phyloP scores from a whole-genome alignment of 257 asterid species.

The Solanum arcanum region DNA sequence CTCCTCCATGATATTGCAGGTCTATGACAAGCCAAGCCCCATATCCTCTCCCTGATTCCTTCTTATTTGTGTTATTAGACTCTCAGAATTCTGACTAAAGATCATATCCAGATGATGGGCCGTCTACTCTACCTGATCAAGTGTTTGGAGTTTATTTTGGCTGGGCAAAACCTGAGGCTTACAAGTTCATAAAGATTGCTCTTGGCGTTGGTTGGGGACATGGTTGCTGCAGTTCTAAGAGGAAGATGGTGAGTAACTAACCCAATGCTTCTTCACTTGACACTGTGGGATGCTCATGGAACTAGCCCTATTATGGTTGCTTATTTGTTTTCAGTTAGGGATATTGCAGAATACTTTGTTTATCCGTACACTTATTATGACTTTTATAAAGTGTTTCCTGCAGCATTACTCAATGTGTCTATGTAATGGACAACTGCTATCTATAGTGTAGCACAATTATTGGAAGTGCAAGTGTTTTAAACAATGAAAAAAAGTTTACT shows the following conservation, averaged over 20 bases:
- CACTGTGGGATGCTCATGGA: background rate
- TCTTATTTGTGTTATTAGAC: background rate
- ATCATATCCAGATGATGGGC: constrained; percentile 34
- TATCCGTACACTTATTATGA: background rate
- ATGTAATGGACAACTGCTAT: background rate
- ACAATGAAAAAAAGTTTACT: background rate
- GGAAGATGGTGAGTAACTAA: constrained; percentile 51
- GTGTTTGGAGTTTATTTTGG: constrained; percentile 69
- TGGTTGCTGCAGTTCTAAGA: constrained; percentile 19
- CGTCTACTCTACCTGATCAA: constrained; percentile 46
- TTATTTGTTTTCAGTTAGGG: background rate
- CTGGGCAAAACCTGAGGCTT: constrained; percentile 50
- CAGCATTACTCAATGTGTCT: background rate
- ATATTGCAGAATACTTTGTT: background rate
- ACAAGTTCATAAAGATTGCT: constrained; percentile 40
- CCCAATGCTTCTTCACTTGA: background rate
- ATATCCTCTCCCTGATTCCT: background rate
- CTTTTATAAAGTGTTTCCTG: background rate
- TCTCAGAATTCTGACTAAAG: background rate
- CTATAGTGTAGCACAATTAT: background rate
- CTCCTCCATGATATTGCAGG: constrained; percentile 49
- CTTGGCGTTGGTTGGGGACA: constrained; percentile 54
- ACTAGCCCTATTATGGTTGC: background rate
- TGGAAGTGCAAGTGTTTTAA: background rate
- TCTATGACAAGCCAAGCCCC: background rate